These are phyloP conservation scores for Centaurea solstitialis DNA, from an alignment of 129 eudicot genomes.

Conservation along the genomic window DNA sequence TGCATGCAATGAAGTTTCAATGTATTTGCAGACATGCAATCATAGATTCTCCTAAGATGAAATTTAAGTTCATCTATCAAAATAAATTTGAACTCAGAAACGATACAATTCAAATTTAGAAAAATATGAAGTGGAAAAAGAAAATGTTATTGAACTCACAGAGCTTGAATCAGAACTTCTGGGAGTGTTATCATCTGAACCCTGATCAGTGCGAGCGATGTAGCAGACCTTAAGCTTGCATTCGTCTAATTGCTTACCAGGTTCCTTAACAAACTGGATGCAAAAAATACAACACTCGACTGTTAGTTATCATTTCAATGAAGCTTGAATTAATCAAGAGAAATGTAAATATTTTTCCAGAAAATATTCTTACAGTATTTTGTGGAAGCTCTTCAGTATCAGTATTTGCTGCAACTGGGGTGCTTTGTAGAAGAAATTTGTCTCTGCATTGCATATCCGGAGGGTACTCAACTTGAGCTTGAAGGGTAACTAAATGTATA, in stretches of 20 bases:
- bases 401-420: slow-evolving; percentile 54
- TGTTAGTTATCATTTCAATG: slow-evolving; percentile 7
- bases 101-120: not conserved
- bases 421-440: slow-evolving; percentile 86
- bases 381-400: slow-evolving; percentile 76
- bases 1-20: not conserved
- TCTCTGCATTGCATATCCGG: slow-evolving; percentile 90
- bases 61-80: not conserved
- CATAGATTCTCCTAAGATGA: not conserved
- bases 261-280: slow-evolving; percentile 69
- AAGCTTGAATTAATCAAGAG: not conserved
- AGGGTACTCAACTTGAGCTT: slow-evolving; percentile 83
- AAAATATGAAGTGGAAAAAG: not conserved
- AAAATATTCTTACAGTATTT: slow-evolving; percentile 56
- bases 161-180: slow-evolving; percentile 39
- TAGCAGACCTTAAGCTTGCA: slow-evolving; percentile 78
- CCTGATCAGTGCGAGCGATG: slow-evolving; percentile 35
- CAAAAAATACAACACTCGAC: slow-evolving; percentile 7
- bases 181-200: slow-evolving; percentile 34
- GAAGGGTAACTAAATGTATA: slow-evolving; percentile 70
- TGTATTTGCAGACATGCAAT: not conserved
- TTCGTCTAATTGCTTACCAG: slow-evolving; percentile 70
- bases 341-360: not conserved
- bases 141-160: slow-evolving; percentile 41
- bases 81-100: not conserved